Evolutionary conservation across 305 asterid species (phyloP).

Genomic region (Salvia sclarea): DNA sequence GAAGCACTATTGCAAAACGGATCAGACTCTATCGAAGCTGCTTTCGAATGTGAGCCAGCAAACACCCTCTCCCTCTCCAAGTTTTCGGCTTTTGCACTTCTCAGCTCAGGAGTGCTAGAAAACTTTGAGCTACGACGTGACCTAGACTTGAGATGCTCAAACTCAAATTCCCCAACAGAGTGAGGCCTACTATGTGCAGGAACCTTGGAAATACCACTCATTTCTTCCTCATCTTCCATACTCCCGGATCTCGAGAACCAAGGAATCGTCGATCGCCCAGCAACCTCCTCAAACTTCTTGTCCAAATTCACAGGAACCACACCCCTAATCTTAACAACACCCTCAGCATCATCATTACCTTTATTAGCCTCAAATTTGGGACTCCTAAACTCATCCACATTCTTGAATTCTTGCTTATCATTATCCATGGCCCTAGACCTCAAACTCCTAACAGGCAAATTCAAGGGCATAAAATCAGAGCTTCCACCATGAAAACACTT

Average conservation of each 20-base stretch:
- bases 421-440: conserved; percentile 44
- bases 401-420: conserved; percentile 36
- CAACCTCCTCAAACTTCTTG: conserved; percentile 58
- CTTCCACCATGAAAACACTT: conserved; percentile 36
- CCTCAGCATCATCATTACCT: conserved; percentile 34
- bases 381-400: conserved; percentile 23
- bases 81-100: conserved; percentile 33
- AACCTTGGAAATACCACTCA: conserved; percentile 11
- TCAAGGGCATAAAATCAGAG: conserved; percentile 64
- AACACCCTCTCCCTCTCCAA: conserved; percentile 32
- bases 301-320: conserved; percentile 58
- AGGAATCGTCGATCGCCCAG: conserved; percentile 40
- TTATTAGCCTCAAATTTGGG: conserved; percentile 35
- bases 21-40: conserved; percentile 34
- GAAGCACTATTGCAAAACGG: conserved; percentile 44
- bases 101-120: conserved; percentile 43
- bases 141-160: conserved; percentile 42
- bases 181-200: conserved; percentile 48
- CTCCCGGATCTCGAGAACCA: conserved; percentile 54
- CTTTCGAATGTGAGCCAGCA: conserved; percentile 34
- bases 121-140: conserved; percentile 32
- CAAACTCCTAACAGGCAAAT: conserved; percentile 76
- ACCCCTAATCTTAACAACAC: conserved; percentile 49
- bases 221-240: conserved; percentile 41
- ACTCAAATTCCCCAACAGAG: conserved; percentile 53